Evolutionary conservation across 148 eudicot species (phyloP), one percentile per base, ranked within the genome.

Genomic region (Chenopodium suecicum): DNA sequence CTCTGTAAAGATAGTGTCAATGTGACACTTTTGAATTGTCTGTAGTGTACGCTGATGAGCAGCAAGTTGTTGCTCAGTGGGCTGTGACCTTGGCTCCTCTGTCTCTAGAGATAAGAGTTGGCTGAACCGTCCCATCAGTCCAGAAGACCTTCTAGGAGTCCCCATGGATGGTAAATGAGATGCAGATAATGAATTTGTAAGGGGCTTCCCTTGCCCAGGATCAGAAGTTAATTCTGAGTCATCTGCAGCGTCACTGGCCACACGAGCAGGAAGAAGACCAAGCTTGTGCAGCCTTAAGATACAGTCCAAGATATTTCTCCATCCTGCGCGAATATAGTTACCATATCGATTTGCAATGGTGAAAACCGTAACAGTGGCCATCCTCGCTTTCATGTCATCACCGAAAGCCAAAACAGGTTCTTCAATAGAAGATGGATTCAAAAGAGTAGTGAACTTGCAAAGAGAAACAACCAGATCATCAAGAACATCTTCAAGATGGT

Each of bases 401-500:
- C 92, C 96, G 78, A 95, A 95, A 72, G 89, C 89, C 76, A 92
- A 89, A 84, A 95, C 88, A 20, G 94, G 91, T 79, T 93, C 98
- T 83, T 93, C 97, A 16, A 82, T 87, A 71, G 88, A 90, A 64
- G 90, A 86, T 27, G 98, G 93, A 78, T 83, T 86, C 87, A 95
- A 84, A 73, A 95, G 88, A 68, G 96, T 91, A 75, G 98, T 95
- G 80, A 92, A 95, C 80, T 91, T 92, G 80, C 97, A 95, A 64
- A 95, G 98, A 80, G 97, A 95, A 54, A 91, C 93, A 78, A 95
- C 97, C 87, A 95, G 83, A 85, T 93, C 97, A 84, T 95, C 94
- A 52, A 95, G 79, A 56, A 92, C 97, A 73, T 93, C 91, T 80
- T 86, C 92, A 58, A 91, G 91, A 83, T 88, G 93, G 81, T 95